Base-by-base conservation (phyloP, 2,329 filamentous ascomycete species). In the Paraconiothyrium sp. region DNA sequence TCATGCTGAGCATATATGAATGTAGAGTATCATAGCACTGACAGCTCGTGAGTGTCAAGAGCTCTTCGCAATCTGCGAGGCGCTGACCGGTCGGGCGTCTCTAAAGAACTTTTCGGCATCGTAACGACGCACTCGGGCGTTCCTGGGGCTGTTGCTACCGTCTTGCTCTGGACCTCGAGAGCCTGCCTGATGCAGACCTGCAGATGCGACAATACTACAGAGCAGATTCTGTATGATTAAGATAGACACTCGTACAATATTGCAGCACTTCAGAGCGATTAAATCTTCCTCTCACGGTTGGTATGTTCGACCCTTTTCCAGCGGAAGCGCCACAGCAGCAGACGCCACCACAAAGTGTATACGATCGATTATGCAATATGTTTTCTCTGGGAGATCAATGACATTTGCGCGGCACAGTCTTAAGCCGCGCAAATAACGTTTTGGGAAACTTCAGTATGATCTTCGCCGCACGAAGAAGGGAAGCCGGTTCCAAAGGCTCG, bases 381-480 rank as follows among this genome's bases (percentile, higher is more conserved):
- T 81, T 81, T 68, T 60, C 67, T 84, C 91, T 94, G 86, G 86
- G 89, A 88, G 89, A 87, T 86, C 88, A 90, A 87, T 89, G 91
- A 93, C 91, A 89, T 90, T 88, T 88, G 81, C 76, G 67, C 69
- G 77, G 82, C 83, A 85, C 81, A 79, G 83, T 78, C 68, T 78
- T 73, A 74, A 74, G 60, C 69, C 76, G 83, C 83, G 63, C 86
- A 89, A 91, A 90, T 90, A 93, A 93, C 90, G 92, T 88, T 50
- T 50, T 52, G 90, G 90, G 88, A 86, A 87, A 87, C 83, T 81
- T 68, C 67, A 86, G 89, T 85, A 88, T 89, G 88, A 74, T 71
- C 73, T 72, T 88, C 89, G 90, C 91, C 90, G 90, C 91, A 93
- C 90, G 84, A 92, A 85, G 88, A 86, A 85, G 82, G 82, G 84